Base-by-base conservation (phyloP, 2,329 filamentous ascomycete species). In the Colletotrichum acutatum region DNA sequence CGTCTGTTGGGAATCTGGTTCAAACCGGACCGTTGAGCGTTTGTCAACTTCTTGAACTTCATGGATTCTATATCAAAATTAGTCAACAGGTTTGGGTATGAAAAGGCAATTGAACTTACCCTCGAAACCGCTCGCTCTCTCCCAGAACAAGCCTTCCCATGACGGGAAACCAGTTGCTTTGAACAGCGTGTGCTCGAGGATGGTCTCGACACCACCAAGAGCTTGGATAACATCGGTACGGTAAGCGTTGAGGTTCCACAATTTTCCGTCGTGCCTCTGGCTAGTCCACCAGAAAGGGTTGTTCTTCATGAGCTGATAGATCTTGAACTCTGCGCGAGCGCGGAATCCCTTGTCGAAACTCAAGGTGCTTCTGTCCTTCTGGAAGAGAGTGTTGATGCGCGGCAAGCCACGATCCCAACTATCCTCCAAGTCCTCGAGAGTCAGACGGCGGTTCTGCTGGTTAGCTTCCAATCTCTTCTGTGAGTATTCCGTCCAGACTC, bases 261-360 rank as follows among this genome's bases (percentile, higher is more conserved):
- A 84, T 80, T 98, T 98, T 80, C 97, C 97, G 78, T 99, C 97
- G 79, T 99, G 97, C 52, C 97, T 89, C 83, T 98, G 96, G 78
- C 94, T 97, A 4, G 97, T 99, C 97, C 97, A 99, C 95, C 95
- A 98, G 88, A 98, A 98, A 0, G 97, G 97, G 81, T 98, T 98
- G 84, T 93, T 97, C 90, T 97, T 98, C 96, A 99, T 98, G 74
- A 98, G 88, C 82, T 98, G 96, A 81, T 98, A 99, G 34, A 97
- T 92, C 87, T 99, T 99, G 87, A 99, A 99, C 82, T 99, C 97
- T 12, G 96, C 95, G 66, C 97, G 90, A 16, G 95, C 92, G 77
- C 97, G 93, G 92, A 98, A 99, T 67, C 97, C 97, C 85, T 99
- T 99, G 86, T 99, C 97, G 79, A 99, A 99, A 79, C 95, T 97